Base-by-base conservation (phyloP, 441 rosid species). In the Brassica balearica region DNA sequence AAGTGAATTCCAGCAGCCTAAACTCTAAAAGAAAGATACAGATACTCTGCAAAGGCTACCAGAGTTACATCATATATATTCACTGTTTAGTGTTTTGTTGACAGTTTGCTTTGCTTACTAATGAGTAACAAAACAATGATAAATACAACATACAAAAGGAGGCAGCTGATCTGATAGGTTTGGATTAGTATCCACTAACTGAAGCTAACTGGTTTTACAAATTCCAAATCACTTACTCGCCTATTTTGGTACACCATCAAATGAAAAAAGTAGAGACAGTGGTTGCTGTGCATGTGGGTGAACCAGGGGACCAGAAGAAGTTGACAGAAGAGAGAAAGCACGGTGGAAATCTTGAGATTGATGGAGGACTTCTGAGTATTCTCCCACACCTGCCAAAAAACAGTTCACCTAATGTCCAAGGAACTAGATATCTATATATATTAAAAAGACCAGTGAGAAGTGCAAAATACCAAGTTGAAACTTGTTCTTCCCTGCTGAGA, bases 241-340 rank as follows among this genome's bases (percentile, higher is more conserved):
- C 80, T 70, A 70, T 65, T 67, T 77, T 63, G 75, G 58, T 62
- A 77, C 68, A 68, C 59, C 71, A 70, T 73, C 78, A 73, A 67
- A 73, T 36, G 78, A 68, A 73, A 36, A 60, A 56, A 68, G 74
- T 61, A 23, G 56, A 61, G 82, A 53, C 55, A 10, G 5, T 17
- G 73, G 69, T 14, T 65, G 81, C 23, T 72, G 81, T 14, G 55
- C 19, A 61, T 69, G 80, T 64, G 80, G 29, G 73, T 78, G 63
- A 8, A 59, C 73, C 73, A 66, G 36, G 11, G 25, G 66, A 62
- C 11, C 68, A 5, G 93, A 84, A 79, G 85, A 87, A 55, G 88
- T 91, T 95, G 99, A 93, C 99, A 95, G 97, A 95, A 95, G 98
- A 95, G 98, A 95, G 99, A 91, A 98, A 91, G 97, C 99, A 90